phyloP scores from a whole-genome alignment of 1,284 basidiomycete genomes.

The Leccinum fuscescens region DNA sequence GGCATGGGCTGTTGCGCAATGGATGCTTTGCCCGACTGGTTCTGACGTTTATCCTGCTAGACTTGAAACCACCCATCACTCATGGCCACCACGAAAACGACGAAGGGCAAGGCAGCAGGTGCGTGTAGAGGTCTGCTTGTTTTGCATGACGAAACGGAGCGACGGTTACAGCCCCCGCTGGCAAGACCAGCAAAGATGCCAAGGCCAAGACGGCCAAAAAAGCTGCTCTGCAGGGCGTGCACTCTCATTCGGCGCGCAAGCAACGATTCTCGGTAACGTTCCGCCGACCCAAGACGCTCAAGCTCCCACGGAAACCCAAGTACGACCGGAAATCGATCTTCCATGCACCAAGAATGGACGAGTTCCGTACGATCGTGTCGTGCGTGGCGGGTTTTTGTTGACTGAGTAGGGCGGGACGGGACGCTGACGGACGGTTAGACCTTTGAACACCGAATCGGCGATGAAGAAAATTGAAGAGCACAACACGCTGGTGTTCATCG shows the following conservation, averaged over 20 bases:
- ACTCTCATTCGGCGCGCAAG: conserved; percentile 80
- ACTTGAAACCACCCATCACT: not conserved
- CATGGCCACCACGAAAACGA: conserved; percentile 65
- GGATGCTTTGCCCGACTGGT: not conserved
- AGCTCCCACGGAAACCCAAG: conserved; percentile 80
- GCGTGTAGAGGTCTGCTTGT: conserved; percentile 15
- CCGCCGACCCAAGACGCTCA: conserved; percentile 95
- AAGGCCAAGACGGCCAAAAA: conserved; percentile 97
- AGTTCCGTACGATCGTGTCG: conserved; percentile 92
- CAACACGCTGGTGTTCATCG: conserved; percentile 98
- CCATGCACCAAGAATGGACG: conserved; percentile 96
- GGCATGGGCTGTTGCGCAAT: not conserved
- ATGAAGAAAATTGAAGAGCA: conserved; percentile 99
- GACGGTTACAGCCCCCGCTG: conserved; percentile 14
- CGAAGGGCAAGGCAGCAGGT: conserved; percentile 62
- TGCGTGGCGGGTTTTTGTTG: conserved; percentile 36
- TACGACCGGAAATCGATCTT: conserved; percentile 92
- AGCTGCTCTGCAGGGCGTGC: conserved; percentile 87
- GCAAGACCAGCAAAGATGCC: conserved; percentile 43
- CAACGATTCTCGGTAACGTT: conserved; percentile 86
- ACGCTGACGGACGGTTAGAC: conserved; percentile 41
- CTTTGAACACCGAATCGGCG: conserved; percentile 81
- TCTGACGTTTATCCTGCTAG: not conserved
- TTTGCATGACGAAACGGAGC: not conserved
- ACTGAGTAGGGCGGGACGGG: not conserved